phyloP scores from a whole-genome alignment of 805 yeast genomes.

The Wickerhamiella bombiphila region DNA sequence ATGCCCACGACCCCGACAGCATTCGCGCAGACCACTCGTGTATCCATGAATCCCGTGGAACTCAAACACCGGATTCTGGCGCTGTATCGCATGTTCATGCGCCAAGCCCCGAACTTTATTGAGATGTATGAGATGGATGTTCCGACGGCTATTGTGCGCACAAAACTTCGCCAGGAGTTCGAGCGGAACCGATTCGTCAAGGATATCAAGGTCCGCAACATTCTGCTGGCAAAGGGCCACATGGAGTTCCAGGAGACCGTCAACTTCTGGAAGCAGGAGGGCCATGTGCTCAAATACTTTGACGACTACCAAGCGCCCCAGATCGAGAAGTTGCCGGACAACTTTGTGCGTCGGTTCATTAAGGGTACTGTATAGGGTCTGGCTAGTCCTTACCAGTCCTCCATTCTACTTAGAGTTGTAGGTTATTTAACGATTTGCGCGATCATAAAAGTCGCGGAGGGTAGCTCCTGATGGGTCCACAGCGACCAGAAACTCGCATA shows the following conservation, averaged over 20 bases:
- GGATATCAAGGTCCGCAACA: conserved; percentile 50
- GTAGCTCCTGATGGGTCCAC: conserved; percentile 22
- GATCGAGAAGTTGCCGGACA: conserved; percentile 36
- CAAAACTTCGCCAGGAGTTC: conserved; percentile 78
- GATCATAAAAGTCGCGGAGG: conserved; percentile 12
- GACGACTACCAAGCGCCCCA: conserved; percentile 48
- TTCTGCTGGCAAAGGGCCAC: conserved; percentile 66
- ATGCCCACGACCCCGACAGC: conserved; percentile 65
- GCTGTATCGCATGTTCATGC: conserved; percentile 57
- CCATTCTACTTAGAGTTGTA: no score
- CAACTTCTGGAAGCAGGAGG: conserved; percentile 82
- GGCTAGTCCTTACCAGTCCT: neutral
- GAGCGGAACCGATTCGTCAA: conserved; percentile 68
- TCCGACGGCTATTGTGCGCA: conserved; percentile 65
- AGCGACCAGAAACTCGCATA: conserved; percentile 27
- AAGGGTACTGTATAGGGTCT: conserved; percentile 18
- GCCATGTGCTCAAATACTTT: conserved; percentile 72
- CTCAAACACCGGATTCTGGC: conserved; percentile 49
- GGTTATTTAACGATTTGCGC: no score
- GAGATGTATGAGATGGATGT: conserved; percentile 34
- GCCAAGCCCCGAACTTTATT: conserved; percentile 27
- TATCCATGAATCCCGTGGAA: conserved; percentile 45
- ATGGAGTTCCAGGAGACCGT: conserved; percentile 82
- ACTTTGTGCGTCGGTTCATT: conserved; percentile 54
- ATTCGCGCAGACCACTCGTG: conserved; percentile 67